Evolutionary conservation across 495 filamentous ascomycete species (phyloP).

Genomic region (Entonaema liquescens): DNA sequence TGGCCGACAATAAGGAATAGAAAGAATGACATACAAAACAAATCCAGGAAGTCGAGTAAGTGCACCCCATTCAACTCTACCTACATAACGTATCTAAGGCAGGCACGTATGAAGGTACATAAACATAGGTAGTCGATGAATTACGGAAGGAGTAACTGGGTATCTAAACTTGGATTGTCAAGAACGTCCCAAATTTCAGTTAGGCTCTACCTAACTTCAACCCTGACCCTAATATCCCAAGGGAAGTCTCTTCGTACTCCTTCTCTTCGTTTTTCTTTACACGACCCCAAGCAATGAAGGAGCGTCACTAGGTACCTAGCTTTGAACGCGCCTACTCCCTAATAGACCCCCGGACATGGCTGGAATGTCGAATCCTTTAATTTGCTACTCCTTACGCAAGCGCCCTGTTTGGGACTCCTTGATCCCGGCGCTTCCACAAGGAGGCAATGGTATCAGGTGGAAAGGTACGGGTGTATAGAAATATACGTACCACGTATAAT

Average conservation of each 20-base stretch:
- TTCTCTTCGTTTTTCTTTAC: background rate
- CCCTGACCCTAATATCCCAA: too few relatives aligned
- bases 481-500: background rate
- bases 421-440: conserved; percentile 53
- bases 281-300: background rate
- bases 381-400: conserved; percentile 65
- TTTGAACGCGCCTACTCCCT: background rate
- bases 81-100: too few relatives aligned
- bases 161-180: background rate
- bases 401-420: conserved; percentile 60
- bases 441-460: conserved; percentile 47
- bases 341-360: background rate
- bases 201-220: too few relatives aligned
- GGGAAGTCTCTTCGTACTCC: too few relatives aligned
- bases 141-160: background rate
- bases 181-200: too few relatives aligned
- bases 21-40: too few relatives aligned
- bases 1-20: background rate
- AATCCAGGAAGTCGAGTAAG: too few relatives aligned
- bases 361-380: conserved; percentile 46
- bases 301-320: too few relatives aligned
- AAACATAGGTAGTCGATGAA: background rate
- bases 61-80: too few relatives aligned
- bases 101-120: too few relatives aligned
- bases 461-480: conserved; percentile 55